phyloP scores from a whole-genome alignment of 2,329 filamentous ascomycete species.

The Epichloe sylvatica region DNA sequence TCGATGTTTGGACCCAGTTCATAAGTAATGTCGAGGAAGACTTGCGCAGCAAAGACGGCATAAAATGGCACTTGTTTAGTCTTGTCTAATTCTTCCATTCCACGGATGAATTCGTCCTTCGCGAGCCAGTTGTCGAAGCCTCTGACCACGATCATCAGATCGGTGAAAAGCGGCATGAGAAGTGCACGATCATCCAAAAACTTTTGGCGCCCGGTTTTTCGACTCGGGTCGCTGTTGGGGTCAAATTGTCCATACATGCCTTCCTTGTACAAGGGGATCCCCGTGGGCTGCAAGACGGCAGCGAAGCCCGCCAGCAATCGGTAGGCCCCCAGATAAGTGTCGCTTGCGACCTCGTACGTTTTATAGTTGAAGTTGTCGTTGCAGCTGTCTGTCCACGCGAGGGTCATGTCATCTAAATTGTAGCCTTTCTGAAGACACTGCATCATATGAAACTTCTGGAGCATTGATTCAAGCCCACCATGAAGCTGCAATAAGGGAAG shows the following conservation, averaged over 20 bases:
- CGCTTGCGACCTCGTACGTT: neutral
- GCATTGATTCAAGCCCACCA: conserved; percentile 12
- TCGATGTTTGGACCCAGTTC: conserved; percentile 11
- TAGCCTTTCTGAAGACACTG: neutral
- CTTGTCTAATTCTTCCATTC: conserved; percentile 17
- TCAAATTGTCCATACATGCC: conserved; percentile 15
- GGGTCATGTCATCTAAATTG: neutral
- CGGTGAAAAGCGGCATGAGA: conserved; percentile 19
- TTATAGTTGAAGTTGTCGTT: neutral
- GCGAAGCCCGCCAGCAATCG: neutral
- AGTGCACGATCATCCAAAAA: conserved; percentile 22
- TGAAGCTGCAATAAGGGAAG: conserved; percentile 13
- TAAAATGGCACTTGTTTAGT: conserved; percentile 20
- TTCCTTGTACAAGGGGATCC: conserved; percentile 12
- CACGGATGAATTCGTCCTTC: conserved; percentile 25
- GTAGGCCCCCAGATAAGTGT: neutral
- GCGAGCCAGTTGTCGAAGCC: conserved; percentile 9
- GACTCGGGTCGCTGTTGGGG: conserved; percentile 10
- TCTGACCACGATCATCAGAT: conserved; percentile 14
- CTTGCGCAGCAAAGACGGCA: conserved; percentile 25
- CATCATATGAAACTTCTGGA: conserved; percentile 6
- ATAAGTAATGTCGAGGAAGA: conserved; percentile 28
- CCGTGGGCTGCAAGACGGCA: conserved; percentile 3
- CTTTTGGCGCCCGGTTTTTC: conserved; percentile 17
- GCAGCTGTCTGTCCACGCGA: neutral